Evolutionary conservation across 768 basidiomycete species (phyloP).

Genomic region (Phylloporus scabripes): DNA sequence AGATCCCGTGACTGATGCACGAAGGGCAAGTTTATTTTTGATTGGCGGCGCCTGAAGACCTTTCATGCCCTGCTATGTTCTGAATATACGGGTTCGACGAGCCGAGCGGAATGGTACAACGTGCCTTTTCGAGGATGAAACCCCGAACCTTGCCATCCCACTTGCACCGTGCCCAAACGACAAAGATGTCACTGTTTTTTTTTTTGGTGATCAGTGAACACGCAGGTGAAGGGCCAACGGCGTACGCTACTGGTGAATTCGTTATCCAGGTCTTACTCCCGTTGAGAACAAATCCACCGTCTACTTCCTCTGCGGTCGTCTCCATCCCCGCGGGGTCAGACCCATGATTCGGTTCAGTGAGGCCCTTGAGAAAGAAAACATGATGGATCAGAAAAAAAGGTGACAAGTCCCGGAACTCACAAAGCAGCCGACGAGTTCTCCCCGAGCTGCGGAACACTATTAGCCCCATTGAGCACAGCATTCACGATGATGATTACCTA

Average conservation of each 20-base stretch:
- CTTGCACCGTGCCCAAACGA: conserved; percentile 92
- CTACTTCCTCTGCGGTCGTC: conserved; percentile 78
- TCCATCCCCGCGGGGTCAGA: conserved; percentile 99
- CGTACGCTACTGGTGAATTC: conserved; percentile 83
- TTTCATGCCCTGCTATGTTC: conserved; percentile 57
- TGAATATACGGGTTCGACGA: background rate
- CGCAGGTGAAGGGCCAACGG: conserved; percentile 23
- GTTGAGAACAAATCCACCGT: conserved; percentile 79
- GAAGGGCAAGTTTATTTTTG: conserved; percentile 89
- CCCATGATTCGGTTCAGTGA: conserved; percentile 96
- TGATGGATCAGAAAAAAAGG: background rate
- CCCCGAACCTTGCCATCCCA: conserved; percentile 92
- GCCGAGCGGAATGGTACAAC: background rate
- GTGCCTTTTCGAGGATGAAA: conserved; percentile 85
- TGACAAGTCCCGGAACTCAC: conserved; percentile 42
- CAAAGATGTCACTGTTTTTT: conserved; percentile 67
- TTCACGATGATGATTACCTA: conserved; percentile 45
- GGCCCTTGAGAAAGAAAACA: conserved; percentile 49
- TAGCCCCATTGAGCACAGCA: background rate
- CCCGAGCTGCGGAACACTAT: conserved; percentile 51
- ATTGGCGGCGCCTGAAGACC: conserved; percentile 84
- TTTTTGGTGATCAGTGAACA: conserved; percentile 8
- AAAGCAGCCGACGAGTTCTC: conserved; percentile 88
- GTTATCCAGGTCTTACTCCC: conserved; percentile 99
- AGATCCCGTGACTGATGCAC: conserved; percentile 78